These are phyloP conservation scores for Abortiporus biennis DNA, from an alignment of 1,284 basidiomycete genomes.

Conservation along the genomic window DNA sequence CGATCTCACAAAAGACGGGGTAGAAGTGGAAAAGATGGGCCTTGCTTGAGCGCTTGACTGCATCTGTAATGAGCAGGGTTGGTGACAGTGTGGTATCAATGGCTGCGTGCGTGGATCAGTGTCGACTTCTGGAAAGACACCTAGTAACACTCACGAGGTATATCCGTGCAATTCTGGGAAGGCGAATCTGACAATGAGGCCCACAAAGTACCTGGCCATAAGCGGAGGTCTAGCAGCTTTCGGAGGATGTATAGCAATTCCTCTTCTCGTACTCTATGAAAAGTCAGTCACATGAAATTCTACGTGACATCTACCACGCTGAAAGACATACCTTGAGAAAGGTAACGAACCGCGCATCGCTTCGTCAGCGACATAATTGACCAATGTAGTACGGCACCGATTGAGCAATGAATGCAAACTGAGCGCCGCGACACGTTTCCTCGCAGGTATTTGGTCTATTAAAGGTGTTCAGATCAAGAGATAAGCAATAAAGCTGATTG, in stretches of 20 bases:
- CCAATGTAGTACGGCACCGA: conserved; percentile 65
- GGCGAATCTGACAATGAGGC: conserved; percentile 65
- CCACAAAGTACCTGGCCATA: conserved; percentile 74
- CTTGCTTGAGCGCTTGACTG: conserved; percentile 62
- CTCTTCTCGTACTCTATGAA: conserved; percentile 74
- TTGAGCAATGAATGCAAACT: conserved; percentile 66
- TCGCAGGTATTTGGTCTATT: conserved; percentile 51
- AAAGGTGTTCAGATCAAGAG: background rate
- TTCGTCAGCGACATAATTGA: conserved; percentile 78
- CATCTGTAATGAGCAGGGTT: conserved; percentile 53
- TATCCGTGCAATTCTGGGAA: conserved; percentile 43
- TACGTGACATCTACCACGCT: background rate
- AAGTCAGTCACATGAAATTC: background rate
- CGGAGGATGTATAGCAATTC: conserved; percentile 83
- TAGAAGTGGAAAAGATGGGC: conserved; percentile 88
- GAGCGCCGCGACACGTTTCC: conserved; percentile 65
- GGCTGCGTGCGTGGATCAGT: conserved; percentile 20
- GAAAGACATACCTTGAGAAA: conserved; percentile 61
- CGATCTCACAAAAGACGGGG: conserved; percentile 70
- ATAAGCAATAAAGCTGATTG: conserved; percentile 1
- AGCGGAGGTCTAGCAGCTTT: conserved; percentile 61
- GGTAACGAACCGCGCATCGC: conserved; percentile 78
- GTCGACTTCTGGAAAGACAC: conserved; percentile 8
- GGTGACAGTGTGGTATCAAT: conserved; percentile 41
- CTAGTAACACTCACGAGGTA: conserved; percentile 39